phyloP scores from a whole-genome alignment of 2,329 filamentous ascomycete species.

The Calonectria crousiana region DNA sequence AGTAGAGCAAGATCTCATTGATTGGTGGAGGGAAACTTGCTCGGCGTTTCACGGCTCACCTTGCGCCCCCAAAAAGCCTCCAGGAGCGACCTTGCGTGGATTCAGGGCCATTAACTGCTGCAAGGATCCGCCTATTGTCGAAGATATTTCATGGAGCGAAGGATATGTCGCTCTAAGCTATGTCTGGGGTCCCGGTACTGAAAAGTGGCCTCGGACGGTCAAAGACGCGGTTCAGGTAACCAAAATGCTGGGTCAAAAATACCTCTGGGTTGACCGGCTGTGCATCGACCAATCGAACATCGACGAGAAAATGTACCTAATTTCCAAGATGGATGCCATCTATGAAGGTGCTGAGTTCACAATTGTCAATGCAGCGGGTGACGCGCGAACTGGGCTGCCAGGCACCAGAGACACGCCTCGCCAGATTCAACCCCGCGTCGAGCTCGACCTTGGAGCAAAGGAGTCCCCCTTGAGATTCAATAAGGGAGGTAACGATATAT shows the following conservation, averaged over 20 bases:
- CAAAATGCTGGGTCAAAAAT: neutral
- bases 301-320: neutral
- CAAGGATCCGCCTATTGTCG: neutral
- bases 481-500: neutral
- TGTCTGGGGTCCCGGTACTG: neutral
- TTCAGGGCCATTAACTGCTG: neutral
- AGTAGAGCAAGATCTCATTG: neutral
- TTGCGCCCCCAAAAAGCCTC: neutral
- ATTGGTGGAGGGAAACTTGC: neutral
- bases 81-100: neutral
- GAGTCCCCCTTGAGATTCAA: fast-evolving
- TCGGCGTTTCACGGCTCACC: neutral
- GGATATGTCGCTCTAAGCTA: neutral
- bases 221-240: neutral
- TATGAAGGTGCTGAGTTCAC: neutral
- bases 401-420: neutral
- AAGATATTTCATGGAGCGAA: neutral
- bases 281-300: neutral
- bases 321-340: neutral
- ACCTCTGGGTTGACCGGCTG: neutral
- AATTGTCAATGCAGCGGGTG: neutral
- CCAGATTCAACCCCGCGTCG: neutral
- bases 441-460: neutral
- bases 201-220: neutral
- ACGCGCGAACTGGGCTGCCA: neutral